Percentiles rank a stretch among this genome's conserved stretches.
phyloP scores from a whole-genome alignment of 108 stramenopile species.

The Cyclotella baltica region DNA sequence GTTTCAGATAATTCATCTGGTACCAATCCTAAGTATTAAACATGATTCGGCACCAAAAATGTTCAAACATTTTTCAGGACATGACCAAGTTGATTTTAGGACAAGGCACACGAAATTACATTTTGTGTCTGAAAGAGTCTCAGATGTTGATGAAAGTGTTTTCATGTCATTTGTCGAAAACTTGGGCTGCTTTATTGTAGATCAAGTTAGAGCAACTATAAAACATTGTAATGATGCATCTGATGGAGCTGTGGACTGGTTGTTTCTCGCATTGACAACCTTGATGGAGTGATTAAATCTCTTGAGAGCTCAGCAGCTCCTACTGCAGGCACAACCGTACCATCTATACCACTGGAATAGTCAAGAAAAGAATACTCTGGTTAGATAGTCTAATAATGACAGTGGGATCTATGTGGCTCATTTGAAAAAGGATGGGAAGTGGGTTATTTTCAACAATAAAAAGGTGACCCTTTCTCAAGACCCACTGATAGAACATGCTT shows the following conservation, averaged over 20 bases:
- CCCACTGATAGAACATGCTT: slow-evolving; percentile 90
- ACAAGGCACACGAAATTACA: slow-evolving; percentile 87
- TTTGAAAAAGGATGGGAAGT: slow-evolving; percentile 92
- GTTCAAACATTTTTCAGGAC: slow-evolving; percentile 94
- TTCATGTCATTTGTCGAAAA: slow-evolving; percentile 88
- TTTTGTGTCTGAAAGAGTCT: slow-evolving; percentile 66
- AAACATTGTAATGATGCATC: slow-evolving; percentile 81
- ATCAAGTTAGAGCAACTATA: slow-evolving; percentile 92
- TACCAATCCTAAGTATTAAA: slow-evolving; percentile 72
- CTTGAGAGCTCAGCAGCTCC: slow-evolving; percentile 51
- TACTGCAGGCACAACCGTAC: slow-evolving; percentile 25
- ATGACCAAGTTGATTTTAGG: slow-evolving; percentile 94
- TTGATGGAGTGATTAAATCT: slow-evolving; percentile 88
- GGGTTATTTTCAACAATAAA: slow-evolving; percentile 99
- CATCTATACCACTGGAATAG: slow-evolving; percentile 87
- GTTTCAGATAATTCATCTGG: slow-evolving; percentile 52
- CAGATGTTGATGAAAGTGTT: slow-evolving; percentile 68
- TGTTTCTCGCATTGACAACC: slow-evolving; percentile 96
- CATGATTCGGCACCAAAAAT: slow-evolving; percentile 94
- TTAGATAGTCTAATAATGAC: slow-evolving; percentile 91
- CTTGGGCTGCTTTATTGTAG: slow-evolving; percentile 91
- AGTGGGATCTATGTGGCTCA: slow-evolving; percentile 99
- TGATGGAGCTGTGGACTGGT: slow-evolving; percentile 97
- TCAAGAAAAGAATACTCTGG: slow-evolving; percentile 88
- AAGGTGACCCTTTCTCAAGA: slow-evolving; percentile 92